Base-by-base conservation (phyloP, 805 yeast species). In the Scheffersomyces coipomensis region DNA sequence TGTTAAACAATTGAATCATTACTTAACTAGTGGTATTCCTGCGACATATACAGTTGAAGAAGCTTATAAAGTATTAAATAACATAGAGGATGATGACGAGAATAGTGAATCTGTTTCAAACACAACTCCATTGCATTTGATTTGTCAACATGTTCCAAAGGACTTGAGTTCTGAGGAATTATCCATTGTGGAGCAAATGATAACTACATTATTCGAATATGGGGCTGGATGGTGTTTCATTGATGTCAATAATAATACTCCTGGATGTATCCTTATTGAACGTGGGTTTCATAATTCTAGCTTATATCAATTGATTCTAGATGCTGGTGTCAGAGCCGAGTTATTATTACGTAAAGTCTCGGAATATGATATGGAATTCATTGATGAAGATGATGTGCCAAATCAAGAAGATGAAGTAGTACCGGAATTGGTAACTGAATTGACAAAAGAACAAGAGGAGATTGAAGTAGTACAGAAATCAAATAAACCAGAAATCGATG, bases 151-250 rank as follows among this genome's bases (percentile, higher is more conserved):
- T 32, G 50, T 83, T 10, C 73, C 74, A 1, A 73, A 75, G 0
- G 76, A 78, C 43, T 42, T 62, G 2, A 52, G 62, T 0, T 70
- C 62, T 0, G 85, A 79, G 39, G 68, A 71, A 39, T 47, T 56
- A 1, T 35, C 33, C 2, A 68, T 78, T 1, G 73, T 82, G 0
- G 42, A 64, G 23, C 58, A 63, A 10, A 72, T 90, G 79, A 79
- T 88, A 42, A 77, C 78, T 21, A 73, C 69, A 16, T 60, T 90
- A 42, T 83, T 90, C 47, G 80, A 86, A 53, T 84, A 80, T 56
- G 97, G 97, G 21, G 96, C 96, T 0, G 95, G 95, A 8, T 90
- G 97, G 97, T 83, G 85, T 60, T 71, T 86, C 49, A 67, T 81
- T 2, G 95, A 89, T 57, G 75, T 70, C 42, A 76, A 82, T 38